Conservation (phyloP, 495 filamentous ascomycete genomes). For the Clavariopsis aquatica region DNA sequence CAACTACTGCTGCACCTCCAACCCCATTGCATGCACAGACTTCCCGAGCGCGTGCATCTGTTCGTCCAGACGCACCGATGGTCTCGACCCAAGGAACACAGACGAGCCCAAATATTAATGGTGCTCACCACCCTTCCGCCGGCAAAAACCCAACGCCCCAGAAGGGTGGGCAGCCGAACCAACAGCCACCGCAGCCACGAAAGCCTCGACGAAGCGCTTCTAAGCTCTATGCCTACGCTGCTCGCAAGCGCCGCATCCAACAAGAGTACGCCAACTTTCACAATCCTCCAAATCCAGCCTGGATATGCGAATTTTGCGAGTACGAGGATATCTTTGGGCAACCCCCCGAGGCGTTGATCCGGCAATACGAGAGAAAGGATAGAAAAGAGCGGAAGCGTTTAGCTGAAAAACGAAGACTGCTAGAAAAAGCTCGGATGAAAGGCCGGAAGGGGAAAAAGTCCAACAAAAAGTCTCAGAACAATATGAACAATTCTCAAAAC, state of each 20-base stretch:
- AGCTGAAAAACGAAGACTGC: conserved; percentile 76
- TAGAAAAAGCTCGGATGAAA: conserved; percentile 96
- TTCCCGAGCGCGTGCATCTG: conserved; percentile 6
- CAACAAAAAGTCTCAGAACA: conserved; percentile 37
- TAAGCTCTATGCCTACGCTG: conserved; percentile 64
- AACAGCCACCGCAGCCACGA: conserved; percentile 42
- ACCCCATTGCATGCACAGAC: neutral
- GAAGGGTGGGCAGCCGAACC: conserved; percentile 14
- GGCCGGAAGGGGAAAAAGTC: conserved; percentile 78
- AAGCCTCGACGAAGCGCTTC: conserved; percentile 59
- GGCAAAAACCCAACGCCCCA: conserved; percentile 32
- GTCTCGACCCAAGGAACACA: conserved; percentile 64
- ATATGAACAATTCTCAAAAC: conserved; percentile 24
- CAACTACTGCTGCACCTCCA: conserved; percentile 13
- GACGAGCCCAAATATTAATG: conserved; percentile 57
- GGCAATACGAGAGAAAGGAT: conserved; percentile 93
- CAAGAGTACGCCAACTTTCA: conserved; percentile 75
- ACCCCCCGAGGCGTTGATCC: conserved; percentile 79
- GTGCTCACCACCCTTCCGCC: conserved; percentile 39
- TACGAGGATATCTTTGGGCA: conserved; percentile 54
- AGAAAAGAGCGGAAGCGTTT: conserved; percentile 76
- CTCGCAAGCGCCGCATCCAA: conserved; percentile 66
- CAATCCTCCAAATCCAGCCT: conserved; percentile 77
- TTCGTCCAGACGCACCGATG: conserved; percentile 39
- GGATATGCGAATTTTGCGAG: conserved; percentile 74